These are phyloP conservation scores for Whalleya microplaca DNA, from an alignment of 2,329 filamentous ascomycete genomes.

Conservation along the genomic window DNA sequence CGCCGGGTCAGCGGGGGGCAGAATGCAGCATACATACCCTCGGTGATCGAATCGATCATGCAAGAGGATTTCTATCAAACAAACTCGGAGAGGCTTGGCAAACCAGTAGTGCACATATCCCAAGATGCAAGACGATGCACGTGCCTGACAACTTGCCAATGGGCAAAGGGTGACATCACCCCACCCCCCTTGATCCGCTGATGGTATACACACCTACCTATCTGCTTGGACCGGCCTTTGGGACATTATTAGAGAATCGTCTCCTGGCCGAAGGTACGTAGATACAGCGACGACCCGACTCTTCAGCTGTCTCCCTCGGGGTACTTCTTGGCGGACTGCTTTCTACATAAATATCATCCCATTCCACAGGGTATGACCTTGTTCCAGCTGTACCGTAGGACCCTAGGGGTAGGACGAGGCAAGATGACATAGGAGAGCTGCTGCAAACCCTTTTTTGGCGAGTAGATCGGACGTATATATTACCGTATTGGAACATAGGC, in stretches of 20 bases:
- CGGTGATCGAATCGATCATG: conserved; percentile 3
- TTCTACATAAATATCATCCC: not conserved
- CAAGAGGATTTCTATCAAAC: conserved; percentile 3
- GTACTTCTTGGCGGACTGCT: not conserved
- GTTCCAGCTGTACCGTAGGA: no score
- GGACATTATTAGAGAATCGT: not conserved
- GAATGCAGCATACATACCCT: not conserved
- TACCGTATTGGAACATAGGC: not conserved
- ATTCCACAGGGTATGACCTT: no score
- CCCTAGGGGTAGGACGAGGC: not conserved
- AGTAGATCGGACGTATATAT: not conserved
- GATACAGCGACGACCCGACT: not conserved
- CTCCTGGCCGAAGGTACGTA: not conserved
- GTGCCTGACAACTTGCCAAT: not conserved
- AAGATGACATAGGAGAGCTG: not conserved
- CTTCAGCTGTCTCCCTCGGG: not conserved
- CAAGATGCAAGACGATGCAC: not conserved
- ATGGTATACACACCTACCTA: not conserved
- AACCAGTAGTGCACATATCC: not conserved
- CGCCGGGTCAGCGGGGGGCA: conserved; percentile 15
- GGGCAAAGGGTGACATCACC: not conserved
- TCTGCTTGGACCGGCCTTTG: not conserved
- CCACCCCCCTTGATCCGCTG: not conserved
- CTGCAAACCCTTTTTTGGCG: not conserved
- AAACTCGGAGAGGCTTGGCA: not conserved